Percentiles rank a stretch among this genome's conserved stretches.
Conservation (phyloP, 768 basidiomycete species). For the Trametes coccinea region DNA sequence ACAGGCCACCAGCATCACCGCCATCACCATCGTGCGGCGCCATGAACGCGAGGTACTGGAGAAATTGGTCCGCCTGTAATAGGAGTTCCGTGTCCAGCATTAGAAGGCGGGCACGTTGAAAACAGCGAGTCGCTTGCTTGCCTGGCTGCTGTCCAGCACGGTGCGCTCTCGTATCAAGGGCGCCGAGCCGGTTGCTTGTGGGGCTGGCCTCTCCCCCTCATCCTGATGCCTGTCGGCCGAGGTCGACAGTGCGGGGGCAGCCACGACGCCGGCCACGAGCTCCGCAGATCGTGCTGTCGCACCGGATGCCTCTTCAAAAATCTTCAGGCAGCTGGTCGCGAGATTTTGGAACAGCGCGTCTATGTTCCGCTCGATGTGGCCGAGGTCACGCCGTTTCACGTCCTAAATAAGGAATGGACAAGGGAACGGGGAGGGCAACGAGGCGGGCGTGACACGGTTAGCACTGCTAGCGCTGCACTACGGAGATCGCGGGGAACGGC, state of each 20-base stretch:
- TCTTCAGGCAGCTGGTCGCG: slow-evolving; percentile 55
- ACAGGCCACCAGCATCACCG: slow-evolving; percentile 24
- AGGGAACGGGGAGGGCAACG: neutral
- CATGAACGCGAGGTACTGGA: slow-evolving; percentile 55
- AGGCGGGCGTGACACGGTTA: slow-evolving; percentile 5
- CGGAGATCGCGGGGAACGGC: neutral
- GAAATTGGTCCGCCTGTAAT: slow-evolving; percentile 30
- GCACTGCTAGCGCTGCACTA: neutral
- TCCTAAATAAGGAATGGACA: slow-evolving; percentile 37
- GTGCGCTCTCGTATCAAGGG: slow-evolving; percentile 56
- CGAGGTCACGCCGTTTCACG: slow-evolving; percentile 49
- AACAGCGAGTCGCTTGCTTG: slow-evolving; percentile 36
- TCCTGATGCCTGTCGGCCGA: neutral
- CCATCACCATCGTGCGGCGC: slow-evolving; percentile 38
- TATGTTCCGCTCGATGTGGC: slow-evolving; percentile 66
- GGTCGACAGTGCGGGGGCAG: neutral
- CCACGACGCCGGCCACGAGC: slow-evolving; percentile 16
- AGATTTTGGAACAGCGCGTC: slow-evolving; percentile 64
- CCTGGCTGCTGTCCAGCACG: slow-evolving; percentile 49
- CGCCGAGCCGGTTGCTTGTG: slow-evolving; percentile 12
- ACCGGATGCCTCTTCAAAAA: slow-evolving; percentile 63
- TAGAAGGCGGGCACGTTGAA: slow-evolving; percentile 16
- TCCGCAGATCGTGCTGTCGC: slow-evolving; percentile 63
- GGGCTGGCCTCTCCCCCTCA: slow-evolving; percentile 2
- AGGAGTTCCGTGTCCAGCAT: slow-evolving; percentile 15